Conservation (phyloP, 2,329 filamentous ascomycete species). For the Pseudomassariella vexata region DNA sequence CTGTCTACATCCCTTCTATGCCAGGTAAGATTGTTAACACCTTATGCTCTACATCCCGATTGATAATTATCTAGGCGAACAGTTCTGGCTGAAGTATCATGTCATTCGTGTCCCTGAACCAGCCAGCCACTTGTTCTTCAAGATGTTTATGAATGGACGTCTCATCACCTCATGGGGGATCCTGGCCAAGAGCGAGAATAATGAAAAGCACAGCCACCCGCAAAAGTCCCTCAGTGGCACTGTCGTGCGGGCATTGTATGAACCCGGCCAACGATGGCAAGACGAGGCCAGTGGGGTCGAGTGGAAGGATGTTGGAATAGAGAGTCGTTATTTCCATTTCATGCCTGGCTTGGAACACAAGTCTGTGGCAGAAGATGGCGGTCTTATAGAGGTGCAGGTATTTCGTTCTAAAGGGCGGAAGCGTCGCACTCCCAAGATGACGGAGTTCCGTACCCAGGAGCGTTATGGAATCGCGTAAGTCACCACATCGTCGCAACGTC, state of each 20-base stretch:
- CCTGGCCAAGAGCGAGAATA: background rate
- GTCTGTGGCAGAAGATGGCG: conserved; percentile 45
- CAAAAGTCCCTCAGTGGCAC: conserved; percentile 25
- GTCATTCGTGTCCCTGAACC: conserved; percentile 28
- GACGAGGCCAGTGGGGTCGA: conserved; percentile 28
- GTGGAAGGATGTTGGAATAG: conserved; percentile 33
- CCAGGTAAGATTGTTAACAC: conserved; percentile 40
- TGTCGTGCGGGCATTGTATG: conserved; percentile 42
- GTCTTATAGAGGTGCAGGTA: conserved; percentile 47
- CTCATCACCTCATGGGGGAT: conserved; percentile 48
- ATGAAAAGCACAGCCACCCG: background rate
- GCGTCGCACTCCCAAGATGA: conserved; percentile 33
- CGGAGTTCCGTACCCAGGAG: conserved; percentile 39
- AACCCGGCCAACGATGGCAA: conserved; percentile 36
- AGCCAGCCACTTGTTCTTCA: conserved; percentile 45
- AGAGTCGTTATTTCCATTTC: conserved; percentile 47
- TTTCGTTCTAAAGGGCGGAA: conserved; percentile 45
- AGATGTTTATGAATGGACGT: conserved; percentile 48
- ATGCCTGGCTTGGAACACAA: conserved; percentile 28
- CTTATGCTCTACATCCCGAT: background rate
- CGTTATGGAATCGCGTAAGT: conserved; percentile 49
- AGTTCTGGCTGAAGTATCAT: conserved; percentile 47
- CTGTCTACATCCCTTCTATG: conserved; percentile 51
- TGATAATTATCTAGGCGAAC: conserved; percentile 30
- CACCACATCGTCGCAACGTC: background rate